These are phyloP conservation scores for Colletotrichum sp. DNA, from an alignment of 2,329 filamentous ascomycete species.

Conservation along the genomic window DNA sequence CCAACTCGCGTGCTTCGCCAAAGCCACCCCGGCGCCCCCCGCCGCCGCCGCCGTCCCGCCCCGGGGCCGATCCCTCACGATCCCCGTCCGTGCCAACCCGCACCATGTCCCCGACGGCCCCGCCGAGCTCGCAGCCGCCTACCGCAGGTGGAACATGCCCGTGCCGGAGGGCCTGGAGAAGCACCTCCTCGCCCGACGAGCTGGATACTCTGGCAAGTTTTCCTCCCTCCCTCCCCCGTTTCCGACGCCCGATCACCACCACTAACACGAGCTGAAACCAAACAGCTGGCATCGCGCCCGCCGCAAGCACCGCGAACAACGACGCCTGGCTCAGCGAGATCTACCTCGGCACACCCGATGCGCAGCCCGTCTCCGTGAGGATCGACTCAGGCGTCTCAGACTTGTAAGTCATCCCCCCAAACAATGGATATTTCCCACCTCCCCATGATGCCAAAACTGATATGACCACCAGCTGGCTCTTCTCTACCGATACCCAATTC, in stretches of 20 bases:
- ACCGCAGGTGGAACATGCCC: conserved; percentile 11
- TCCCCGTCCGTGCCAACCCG: conserved; percentile 6
- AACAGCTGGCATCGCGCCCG: background rate
- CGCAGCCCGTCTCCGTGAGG: conserved; percentile 10
- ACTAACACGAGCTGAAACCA: background rate
- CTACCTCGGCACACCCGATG: background rate
- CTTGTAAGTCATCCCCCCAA: too few species aligned
- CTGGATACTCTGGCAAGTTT: background rate
- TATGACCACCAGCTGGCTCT: background rate
- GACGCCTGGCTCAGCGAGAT: conserved; percentile 12
- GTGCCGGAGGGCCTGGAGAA: conserved; percentile 3
- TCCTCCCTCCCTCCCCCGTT: background rate
- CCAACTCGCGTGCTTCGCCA: background rate
- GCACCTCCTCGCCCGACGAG: background rate
- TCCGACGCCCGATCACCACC: too few species aligned
- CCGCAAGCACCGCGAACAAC: background rate
- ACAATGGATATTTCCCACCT: too few species aligned
- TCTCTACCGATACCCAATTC: conserved; percentile 35
- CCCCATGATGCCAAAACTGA: background rate
- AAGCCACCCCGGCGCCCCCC: background rate
- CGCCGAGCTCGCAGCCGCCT: conserved; percentile 9
- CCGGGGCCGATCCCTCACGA: background rate
- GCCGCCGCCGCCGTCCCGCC: background rate
- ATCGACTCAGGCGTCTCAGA: conserved; percentile 12
- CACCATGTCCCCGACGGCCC: conserved; percentile 5